Conservation (phyloP, 495 filamentous ascomycete genomes). For the Hapsidospora chrysogenum region DNA sequence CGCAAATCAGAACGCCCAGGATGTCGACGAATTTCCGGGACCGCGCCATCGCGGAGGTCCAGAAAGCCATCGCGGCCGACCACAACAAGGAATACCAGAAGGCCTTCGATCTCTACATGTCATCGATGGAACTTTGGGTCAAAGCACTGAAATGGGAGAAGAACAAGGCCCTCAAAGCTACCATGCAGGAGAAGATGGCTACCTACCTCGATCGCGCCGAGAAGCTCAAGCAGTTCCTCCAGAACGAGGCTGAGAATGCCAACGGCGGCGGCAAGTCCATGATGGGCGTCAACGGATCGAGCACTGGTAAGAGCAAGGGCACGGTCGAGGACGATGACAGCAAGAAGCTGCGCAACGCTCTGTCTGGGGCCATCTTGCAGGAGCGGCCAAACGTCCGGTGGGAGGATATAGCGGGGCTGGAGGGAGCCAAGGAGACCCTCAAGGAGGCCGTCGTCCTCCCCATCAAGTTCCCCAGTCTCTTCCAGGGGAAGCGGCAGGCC, state of each 20-base stretch:
- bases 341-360: slow-evolving; percentile 83
- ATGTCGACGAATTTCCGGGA: slow-evolving; percentile 95
- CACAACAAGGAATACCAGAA: slow-evolving; percentile 92
- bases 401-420: slow-evolving; percentile 97
- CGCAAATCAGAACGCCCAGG: too few relatives aligned
- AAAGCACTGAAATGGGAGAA: slow-evolving; percentile 97
- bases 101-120: slow-evolving; percentile 89
- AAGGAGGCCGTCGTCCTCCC: slow-evolving; percentile 96
- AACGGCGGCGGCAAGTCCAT: slow-evolving; percentile 70
- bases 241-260: slow-evolving; percentile 46
- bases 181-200: slow-evolving; percentile 79
- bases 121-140: slow-evolving; percentile 89
- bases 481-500: slow-evolving; percentile 89
- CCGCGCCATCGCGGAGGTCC: slow-evolving; percentile 86
- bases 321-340: slow-evolving; percentile 48
- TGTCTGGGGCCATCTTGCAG: slow-evolving; percentile 81
- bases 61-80: slow-evolving; percentile 93
- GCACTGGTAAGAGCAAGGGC: slow-evolving; percentile 38
- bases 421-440: slow-evolving; percentile 86
- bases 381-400: slow-evolving; percentile 92
- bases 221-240: slow-evolving; percentile 81
- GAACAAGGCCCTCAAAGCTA: slow-evolving; percentile 87
- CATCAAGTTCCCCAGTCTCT: slow-evolving; percentile 95
- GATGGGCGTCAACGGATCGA: slow-evolving; percentile 74
- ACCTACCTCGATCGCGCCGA: slow-evolving; percentile 98